phyloP scores from a whole-genome alignment of 306 rosid species.

The Vigna hirtella region DNA sequence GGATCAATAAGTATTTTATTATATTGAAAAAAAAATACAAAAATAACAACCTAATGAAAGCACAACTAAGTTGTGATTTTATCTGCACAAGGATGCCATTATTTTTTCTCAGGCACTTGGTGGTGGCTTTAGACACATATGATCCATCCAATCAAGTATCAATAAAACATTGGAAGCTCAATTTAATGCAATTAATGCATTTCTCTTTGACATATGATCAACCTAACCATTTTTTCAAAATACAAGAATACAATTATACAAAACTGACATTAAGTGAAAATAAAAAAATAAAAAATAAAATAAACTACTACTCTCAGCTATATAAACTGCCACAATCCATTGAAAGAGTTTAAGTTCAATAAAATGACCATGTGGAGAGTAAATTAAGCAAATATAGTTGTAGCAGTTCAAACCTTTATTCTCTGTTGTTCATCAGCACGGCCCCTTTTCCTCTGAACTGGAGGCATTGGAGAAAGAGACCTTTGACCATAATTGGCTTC shows the following conservation, averaged over 20 bases:
- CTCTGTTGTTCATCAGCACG: constrained; percentile 67
- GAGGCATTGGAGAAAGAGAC: constrained; percentile 58
- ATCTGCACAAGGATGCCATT: constrained; percentile 19
- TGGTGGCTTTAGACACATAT: constrained; percentile 13
- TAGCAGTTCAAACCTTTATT: constrained; percentile 62
- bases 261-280: constrained; percentile 14
- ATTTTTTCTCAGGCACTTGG: not conserved
- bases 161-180: not conserved
- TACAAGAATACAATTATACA: not conserved
- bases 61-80: constrained; percentile 11
- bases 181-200: constrained; percentile 4
- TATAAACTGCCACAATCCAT: not conserved
- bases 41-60: not conserved
- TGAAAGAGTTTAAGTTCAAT: not conserved
- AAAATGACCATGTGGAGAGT: not conserved
- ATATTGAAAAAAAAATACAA: not conserved
- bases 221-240: constrained; percentile 22
- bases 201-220: not conserved
- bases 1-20: not conserved
- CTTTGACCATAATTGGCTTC: constrained; percentile 51
- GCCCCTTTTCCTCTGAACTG: constrained; percentile 70
- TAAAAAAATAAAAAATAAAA: constrained; percentile 6
- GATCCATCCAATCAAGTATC: not conserved
- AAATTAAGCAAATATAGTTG: constrained; percentile 26
- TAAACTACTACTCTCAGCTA: constrained; percentile 9